Conservation (phyloP, 139 green algal species). For the Chlorella sp. region DNA sequence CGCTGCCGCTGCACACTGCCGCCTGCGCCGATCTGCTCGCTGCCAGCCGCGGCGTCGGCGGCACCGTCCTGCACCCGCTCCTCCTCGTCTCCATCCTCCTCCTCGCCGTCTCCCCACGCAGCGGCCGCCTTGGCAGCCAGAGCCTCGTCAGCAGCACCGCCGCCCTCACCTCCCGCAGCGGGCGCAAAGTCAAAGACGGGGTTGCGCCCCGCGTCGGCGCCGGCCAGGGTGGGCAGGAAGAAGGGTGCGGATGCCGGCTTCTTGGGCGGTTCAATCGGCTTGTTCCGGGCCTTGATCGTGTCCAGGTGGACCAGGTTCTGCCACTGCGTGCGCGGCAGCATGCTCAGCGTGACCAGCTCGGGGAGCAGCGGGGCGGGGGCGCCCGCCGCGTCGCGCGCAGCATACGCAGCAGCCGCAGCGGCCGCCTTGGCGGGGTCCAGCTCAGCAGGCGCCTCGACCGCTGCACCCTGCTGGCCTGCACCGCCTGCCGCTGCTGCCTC, state of each 20-base stretch:
- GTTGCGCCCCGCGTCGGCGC: conserved; percentile 39
- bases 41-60: background rate
- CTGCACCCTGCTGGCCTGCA: background rate
- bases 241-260: conserved; percentile 97
- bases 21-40: background rate
- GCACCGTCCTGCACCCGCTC: conserved; percentile 8
- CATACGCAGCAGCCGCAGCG: conserved; percentile 20
- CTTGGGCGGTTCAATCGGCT: conserved; percentile 84
- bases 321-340: conserved; percentile 93
- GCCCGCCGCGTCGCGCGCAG: conserved; percentile 47
- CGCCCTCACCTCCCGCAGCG: background rate
- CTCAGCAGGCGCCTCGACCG: background rate
- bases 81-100: conserved; percentile 28
- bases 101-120: conserved; percentile 34
- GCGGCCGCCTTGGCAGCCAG: conserved; percentile 19
- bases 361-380: conserved; percentile 72
- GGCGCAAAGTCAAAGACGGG: conserved; percentile 64
- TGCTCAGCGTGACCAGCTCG: conserved; percentile 83
- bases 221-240: conserved; percentile 92
- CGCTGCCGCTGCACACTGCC: background rate
- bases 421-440: conserved; percentile 29
- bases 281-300: conserved; percentile 93
- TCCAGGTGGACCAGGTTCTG: conserved; percentile 89
- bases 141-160: background rate
- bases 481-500: background rate